Percentiles rank a stretch among this genome's conserved stretches.
phyloP scores from a whole-genome alignment of 495 filamentous ascomycete genomes.

The Lasiosphaeria miniovina region DNA sequence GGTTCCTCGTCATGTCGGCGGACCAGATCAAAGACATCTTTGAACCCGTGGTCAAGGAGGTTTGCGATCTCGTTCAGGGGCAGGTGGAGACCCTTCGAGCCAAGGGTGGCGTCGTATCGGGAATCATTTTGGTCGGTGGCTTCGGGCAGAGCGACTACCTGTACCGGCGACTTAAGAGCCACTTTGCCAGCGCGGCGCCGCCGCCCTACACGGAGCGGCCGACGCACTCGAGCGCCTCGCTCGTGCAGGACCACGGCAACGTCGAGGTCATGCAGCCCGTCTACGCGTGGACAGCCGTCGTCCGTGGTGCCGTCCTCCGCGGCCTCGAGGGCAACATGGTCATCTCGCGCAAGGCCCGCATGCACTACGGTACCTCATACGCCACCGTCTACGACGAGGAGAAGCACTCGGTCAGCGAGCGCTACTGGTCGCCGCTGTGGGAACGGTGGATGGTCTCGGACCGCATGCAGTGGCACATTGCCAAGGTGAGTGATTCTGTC shows the following conservation, averaged over 20 bases:
- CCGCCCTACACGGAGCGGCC: constrained; percentile 66
- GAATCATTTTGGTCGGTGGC: constrained; percentile 66
- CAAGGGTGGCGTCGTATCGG: constrained; percentile 62
- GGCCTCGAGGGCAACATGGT: constrained; percentile 72
- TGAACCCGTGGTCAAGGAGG: constrained; percentile 62
- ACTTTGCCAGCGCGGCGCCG: constrained; percentile 62
- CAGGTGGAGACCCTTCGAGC: constrained; percentile 58
- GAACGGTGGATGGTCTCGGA: constrained; percentile 78
- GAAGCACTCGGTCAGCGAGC: constrained; percentile 61
- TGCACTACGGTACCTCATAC: constrained; percentile 77
- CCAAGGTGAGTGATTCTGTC: constrained; percentile 49
- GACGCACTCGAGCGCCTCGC: constrained; percentile 47
- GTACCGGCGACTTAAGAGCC: constrained; percentile 60
- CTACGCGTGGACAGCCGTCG: constrained; percentile 76
- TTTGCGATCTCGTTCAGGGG: constrained; percentile 57
- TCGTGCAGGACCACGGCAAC: constrained; percentile 38
- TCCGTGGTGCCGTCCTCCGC: constrained; percentile 62
- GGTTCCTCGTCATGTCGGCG: constrained; percentile 61
- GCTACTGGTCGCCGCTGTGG: constrained; percentile 75
- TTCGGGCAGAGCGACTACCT: constrained; percentile 69
- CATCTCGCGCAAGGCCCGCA: constrained; percentile 60
- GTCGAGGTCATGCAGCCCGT: constrained; percentile 75
- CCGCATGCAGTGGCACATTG: constrained; percentile 78
- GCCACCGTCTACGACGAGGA: constrained; percentile 70
- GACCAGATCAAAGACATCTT: constrained; percentile 62